Percentiles rank a stretch among this genome's conserved stretches.
Conservation (phyloP, 176 grass and related monocot species). For the Zoysia pacifica region DNA sequence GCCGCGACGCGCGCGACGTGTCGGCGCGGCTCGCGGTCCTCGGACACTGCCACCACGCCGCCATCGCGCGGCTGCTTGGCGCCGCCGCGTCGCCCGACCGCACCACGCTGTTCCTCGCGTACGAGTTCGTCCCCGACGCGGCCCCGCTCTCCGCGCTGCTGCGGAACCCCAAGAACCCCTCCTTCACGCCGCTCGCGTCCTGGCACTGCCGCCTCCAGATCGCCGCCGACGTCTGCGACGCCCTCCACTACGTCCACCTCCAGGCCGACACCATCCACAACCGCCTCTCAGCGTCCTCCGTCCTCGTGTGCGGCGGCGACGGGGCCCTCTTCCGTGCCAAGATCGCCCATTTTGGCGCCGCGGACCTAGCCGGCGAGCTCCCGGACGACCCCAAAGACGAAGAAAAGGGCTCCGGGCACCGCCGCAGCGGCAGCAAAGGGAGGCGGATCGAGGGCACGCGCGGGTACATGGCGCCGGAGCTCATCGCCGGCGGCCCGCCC, state of each 20-base stretch:
- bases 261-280: conserved; percentile 77
- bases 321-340: conserved; percentile 57
- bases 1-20: conserved; percentile 46
- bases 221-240: conserved; percentile 68
- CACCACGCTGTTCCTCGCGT: conserved; percentile 70
- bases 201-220: conserved; percentile 74
- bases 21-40: conserved; percentile 44
- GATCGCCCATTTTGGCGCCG: conserved; percentile 76
- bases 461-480: conserved; percentile 83
- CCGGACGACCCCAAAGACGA: background rate
- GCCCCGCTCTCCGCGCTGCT: conserved; percentile 60
- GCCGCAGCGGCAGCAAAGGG: conserved; percentile 38
- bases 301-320: conserved; percentile 66
- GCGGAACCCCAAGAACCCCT: conserved; percentile 69
- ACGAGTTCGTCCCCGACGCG: conserved; percentile 63
- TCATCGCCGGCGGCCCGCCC: conserved; percentile 36
- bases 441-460: conserved; percentile 75
- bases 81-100: conserved; percentile 65
- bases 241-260: conserved; percentile 78
- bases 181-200: conserved; percentile 65
- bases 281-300: conserved; percentile 67
- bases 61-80: conserved; percentile 77
- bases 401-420: background rate
- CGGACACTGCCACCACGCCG: conserved; percentile 79
- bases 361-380: conserved; percentile 73